phyloP scores from a whole-genome alignment of 208 protist species.

The Leptomonas seymouri region DNA sequence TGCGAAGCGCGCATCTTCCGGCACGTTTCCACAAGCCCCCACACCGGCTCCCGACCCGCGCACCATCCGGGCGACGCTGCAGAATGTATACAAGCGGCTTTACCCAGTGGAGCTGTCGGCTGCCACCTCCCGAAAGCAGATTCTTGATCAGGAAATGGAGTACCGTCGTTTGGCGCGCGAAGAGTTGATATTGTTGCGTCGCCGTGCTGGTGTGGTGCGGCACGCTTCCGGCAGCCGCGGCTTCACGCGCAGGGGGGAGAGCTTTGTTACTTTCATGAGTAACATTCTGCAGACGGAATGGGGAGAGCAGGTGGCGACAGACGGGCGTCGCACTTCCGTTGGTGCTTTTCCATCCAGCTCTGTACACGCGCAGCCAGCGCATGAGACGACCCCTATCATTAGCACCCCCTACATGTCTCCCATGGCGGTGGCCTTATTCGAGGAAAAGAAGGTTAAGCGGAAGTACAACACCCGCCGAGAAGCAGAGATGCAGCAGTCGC shows the following conservation, averaged over 20 bases:
- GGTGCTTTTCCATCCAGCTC: neutral
- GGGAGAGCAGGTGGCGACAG: neutral
- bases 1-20: neutral
- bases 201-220: constrained; percentile 37
- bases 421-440: constrained; percentile 51
- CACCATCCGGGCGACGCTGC: constrained; percentile 20
- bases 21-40: too few relatives aligned
- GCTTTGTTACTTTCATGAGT: constrained; percentile 58
- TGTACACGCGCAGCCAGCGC: neutral
- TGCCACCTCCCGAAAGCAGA: constrained; percentile 22
- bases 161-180: constrained; percentile 33
- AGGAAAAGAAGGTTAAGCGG: constrained; percentile 31
- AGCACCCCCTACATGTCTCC: constrained; percentile 63
- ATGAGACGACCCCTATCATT: constrained; percentile 20
- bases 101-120: constrained; percentile 52
- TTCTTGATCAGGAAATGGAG: constrained; percentile 45
- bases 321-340: neutral
- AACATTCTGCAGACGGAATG: constrained; percentile 51
- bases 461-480: constrained; percentile 16
- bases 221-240: constrained; percentile 3
- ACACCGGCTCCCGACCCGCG: neutral
- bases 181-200: constrained; percentile 53
- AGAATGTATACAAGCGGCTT: constrained; percentile 69
- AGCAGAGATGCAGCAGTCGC: constrained; percentile 16
- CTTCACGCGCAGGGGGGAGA: neutral